Conservation (phyloP, 106 monocot species). For the Apostasia ramifera region DNA sequence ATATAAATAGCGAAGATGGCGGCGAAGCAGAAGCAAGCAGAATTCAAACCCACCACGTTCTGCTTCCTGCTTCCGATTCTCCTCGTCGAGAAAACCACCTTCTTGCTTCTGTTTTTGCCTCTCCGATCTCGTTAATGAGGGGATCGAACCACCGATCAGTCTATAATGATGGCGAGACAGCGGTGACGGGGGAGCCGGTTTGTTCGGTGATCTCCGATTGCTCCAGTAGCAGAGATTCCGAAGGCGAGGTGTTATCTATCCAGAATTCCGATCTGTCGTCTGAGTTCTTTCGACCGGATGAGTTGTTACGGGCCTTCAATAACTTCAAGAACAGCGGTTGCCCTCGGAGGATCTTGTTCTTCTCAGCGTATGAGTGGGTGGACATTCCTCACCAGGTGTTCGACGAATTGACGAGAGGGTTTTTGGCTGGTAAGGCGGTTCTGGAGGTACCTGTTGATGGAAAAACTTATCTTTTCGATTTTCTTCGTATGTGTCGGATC, state of each 20-base stretch:
- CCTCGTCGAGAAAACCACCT: too few relatives aligned
- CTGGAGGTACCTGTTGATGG: conserved; percentile 24
- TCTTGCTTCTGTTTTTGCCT: too few relatives aligned
- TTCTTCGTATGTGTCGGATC: conserved; percentile 35
- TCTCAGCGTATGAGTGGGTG: conserved; percentile 26
- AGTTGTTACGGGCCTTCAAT: conserved; percentile 16
- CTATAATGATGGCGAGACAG: neutral
- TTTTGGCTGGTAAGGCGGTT: conserved; percentile 27
- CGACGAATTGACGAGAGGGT: conserved; percentile 24
- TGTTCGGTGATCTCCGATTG: neutral
- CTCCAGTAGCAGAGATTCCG: neutral
- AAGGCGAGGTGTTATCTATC: neutral
- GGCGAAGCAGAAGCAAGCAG: too few relatives aligned
- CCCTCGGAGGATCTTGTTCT: conserved; percentile 44
- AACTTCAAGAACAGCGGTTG: conserved; percentile 40
- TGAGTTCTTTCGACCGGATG: neutral
- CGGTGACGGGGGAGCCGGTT: neutral
- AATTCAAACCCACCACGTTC: too few relatives aligned
- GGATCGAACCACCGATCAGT: neutral
- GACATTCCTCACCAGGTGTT: conserved; percentile 33
- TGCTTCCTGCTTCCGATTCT: too few relatives aligned
- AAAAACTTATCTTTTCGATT: conserved; percentile 34
- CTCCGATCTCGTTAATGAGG: neutral
- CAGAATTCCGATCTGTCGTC: neutral
- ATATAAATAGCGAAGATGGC: too few relatives aligned